Conservation (phyloP, 2,329 filamentous ascomycete genomes). For the Graphiopsis chlorocephala region DNA sequence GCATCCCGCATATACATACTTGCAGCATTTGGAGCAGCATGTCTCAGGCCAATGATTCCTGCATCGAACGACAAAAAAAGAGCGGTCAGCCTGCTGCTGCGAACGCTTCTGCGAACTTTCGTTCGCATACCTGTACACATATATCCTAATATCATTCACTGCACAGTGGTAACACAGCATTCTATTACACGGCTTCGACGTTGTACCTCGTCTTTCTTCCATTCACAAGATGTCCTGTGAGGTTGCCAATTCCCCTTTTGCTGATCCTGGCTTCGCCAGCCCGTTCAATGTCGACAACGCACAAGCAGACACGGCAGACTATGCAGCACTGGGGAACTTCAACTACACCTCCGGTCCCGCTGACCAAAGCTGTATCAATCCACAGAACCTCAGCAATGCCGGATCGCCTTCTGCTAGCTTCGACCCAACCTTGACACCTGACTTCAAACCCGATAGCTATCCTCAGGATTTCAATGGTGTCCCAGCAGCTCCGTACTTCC, state of each 20-base stretch:
- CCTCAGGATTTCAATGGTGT: conserved; percentile 16
- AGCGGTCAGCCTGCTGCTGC: conserved; percentile 14
- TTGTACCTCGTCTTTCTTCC: neutral
- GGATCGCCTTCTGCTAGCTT: conserved; percentile 19
- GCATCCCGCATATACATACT: neutral
- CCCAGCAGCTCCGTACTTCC: conserved; percentile 22
- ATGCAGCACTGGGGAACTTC: conserved; percentile 22
- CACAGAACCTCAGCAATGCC: conserved; percentile 2
- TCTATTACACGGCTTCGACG: neutral
- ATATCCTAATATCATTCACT: conserved; percentile 11
- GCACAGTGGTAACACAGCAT: conserved; percentile 21
- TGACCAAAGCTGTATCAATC: conserved; percentile 17
- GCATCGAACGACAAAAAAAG: neutral
- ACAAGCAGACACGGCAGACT: conserved; percentile 15
- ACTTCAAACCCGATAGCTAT: conserved; percentile 18
- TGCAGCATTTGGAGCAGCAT: neutral
- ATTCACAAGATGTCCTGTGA: conserved; percentile 21
- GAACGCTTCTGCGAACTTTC: conserved; percentile 26
- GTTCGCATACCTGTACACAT: conserved; percentile 21
- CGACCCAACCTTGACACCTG: conserved; percentile 11
- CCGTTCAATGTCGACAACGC: conserved; percentile 17
- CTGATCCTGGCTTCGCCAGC: conserved; percentile 14
- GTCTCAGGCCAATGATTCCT: neutral
- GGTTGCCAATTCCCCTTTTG: conserved; percentile 20
- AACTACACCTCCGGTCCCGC: conserved; percentile 20